Evolutionary conservation across 192 early-diverging fungal genomes (phyloP).

Genomic region (Backusella circina): DNA sequence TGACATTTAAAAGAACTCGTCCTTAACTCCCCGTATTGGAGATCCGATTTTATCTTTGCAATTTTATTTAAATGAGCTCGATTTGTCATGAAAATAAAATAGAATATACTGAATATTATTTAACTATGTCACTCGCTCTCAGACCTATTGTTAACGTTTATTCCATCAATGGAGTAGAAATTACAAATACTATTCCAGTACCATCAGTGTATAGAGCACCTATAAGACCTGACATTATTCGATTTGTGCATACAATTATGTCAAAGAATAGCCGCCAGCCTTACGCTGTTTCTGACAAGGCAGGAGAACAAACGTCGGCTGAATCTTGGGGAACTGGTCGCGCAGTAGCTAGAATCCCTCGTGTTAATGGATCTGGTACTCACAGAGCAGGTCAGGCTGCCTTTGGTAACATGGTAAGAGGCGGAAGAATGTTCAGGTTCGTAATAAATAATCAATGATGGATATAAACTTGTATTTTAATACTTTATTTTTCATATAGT

Average conservation of each 20-base stretch:
- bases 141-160: slow-evolving; percentile 92
- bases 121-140: slow-evolving; percentile 28
- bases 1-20: not conserved
- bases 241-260: slow-evolving; percentile 96
- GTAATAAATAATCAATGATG: slow-evolving; percentile 72
- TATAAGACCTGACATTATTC: slow-evolving; percentile 94
- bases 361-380: slow-evolving; percentile 94
- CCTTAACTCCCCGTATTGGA: not conserved
- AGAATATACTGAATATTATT: not conserved
- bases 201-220: slow-evolving; percentile 95
- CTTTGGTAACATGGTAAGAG: slow-evolving; percentile 99
- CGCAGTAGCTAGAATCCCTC: slow-evolving; percentile 99
- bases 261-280: slow-evolving; percentile 98
- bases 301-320: slow-evolving; percentile 98
- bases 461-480: not conserved
- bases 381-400: slow-evolving; percentile 97
- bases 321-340: slow-evolving; percentile 98
- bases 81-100: not conserved
- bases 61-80: not conserved
- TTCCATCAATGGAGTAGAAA: slow-evolving; percentile 73
- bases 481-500: not conserved
- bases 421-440: slow-evolving; percentile 92
- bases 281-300: slow-evolving; percentile 92
- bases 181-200: slow-evolving; percentile 71
- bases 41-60: not conserved